Evolutionary conservation across 1,284 basidiomycete species (phyloP), one percentile per base, ranked within the genome.

Genomic region (Blastosporella zonata): DNA sequence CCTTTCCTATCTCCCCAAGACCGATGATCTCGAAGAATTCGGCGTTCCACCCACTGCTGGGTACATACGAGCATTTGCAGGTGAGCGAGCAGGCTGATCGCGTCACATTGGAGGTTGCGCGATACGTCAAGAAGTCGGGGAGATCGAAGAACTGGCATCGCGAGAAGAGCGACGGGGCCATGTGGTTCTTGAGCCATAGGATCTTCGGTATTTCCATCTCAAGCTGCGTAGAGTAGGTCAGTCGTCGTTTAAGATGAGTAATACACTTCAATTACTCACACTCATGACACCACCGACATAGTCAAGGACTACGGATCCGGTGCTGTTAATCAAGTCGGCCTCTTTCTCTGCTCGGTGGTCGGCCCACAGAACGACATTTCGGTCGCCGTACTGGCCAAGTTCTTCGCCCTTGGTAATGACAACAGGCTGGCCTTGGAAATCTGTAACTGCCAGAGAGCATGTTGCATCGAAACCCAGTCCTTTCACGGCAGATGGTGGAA

Each of bases 161-260:
- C 38, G 82, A 73, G 70, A 99, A 99, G n/a, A 74, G 73, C 10
- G 79, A 72, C 0, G 79, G 63, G 1, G 79, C 67, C 92, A 97
- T 95, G 70, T 92, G 78, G 52, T 84, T 86, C 69, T 95, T 97
- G 38, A 99, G 76, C 96, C 96, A 99, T 27, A 98, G 82, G 9
- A 95, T 88, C 70, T 98, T 97, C 0, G 94, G 94, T 37, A 96
- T 83, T 68, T 97, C 94, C 94, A 97, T 97, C 69, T 97, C 94
- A 43, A 97, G 78, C 90, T 95, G 58, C 33, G 35, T 43, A 47
- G 23, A 12, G 8, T 31, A 31, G n/a, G n/a, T 31, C 6, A 31
- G 12, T 31, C n/a, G n/a, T 7, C 13, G 7, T 31, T 31, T 9
- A 6, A 3, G 7, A 31, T 3, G 3, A 31, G 13, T 6, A 31